Conservation (phyloP, 495 filamentous ascomycete species). For the Thermochaetoides thermophila region DNA sequence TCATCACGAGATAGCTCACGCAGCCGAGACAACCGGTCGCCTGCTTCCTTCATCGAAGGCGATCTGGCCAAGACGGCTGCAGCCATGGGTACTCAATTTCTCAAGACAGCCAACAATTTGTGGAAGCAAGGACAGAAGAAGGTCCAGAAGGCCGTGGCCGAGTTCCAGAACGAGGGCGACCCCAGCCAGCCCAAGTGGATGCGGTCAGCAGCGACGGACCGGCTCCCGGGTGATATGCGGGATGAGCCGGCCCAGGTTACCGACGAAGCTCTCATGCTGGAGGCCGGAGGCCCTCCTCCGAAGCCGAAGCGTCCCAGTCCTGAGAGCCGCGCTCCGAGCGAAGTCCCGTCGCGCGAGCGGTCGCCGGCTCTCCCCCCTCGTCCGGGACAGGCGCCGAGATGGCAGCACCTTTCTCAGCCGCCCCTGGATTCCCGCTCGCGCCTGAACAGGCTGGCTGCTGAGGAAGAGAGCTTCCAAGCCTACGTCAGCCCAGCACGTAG, state of each 20-base stretch:
- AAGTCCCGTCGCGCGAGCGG: slow-evolving; percentile 24
- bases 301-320: slow-evolving; percentile 15
- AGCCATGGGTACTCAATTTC: slow-evolving; percentile 63
- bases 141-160: slow-evolving; percentile 84
- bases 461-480: slow-evolving; percentile 69
- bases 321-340: slow-evolving; percentile 12
- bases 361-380: slow-evolving; percentile 29
- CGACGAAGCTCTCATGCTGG: slow-evolving; percentile 86
- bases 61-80: slow-evolving; percentile 72
- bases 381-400: slow-evolving; percentile 19
- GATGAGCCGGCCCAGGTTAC: slow-evolving; percentile 37
- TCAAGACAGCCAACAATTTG: slow-evolving; percentile 85
- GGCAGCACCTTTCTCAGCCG: slow-evolving; percentile 32
- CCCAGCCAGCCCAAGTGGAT: slow-evolving; percentile 89
- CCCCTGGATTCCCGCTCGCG: slow-evolving; percentile 41
- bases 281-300: slow-evolving; percentile 41
- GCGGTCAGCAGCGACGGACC: slow-evolving; percentile 45
- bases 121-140: slow-evolving; percentile 93
- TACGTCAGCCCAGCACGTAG: slow-evolving; percentile 84
- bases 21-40: slow-evolving; percentile 42
- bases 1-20: slow-evolving; percentile 21
- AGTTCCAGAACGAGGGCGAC: slow-evolving; percentile 67
- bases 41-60: slow-evolving; percentile 46
- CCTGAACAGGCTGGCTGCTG: slow-evolving; percentile 53
- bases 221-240: slow-evolving; percentile 3